These are phyloP conservation scores for Russula brevipes DNA, from an alignment of 768 basidiomycete species.

Conservation along the genomic window DNA sequence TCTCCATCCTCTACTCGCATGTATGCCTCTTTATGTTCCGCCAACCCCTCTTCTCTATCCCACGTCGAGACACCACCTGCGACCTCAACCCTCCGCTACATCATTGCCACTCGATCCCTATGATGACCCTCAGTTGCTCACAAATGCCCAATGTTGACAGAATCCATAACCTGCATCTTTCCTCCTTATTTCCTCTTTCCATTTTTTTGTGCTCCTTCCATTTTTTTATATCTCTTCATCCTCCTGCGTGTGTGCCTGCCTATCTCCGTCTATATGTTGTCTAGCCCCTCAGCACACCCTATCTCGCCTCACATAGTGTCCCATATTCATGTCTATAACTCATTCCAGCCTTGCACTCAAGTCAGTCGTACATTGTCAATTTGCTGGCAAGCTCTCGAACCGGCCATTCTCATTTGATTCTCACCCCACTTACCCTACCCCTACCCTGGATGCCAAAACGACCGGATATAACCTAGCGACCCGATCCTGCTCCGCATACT, in stretches of 20 bases:
- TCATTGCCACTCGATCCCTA: slow-evolving; percentile 16
- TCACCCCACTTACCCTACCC: neutral
- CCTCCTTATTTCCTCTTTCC: slow-evolving; percentile 1
- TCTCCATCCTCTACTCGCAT: neutral
- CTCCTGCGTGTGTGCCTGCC: neutral
- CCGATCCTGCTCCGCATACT: neutral
- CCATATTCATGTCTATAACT: slow-evolving; percentile 17
- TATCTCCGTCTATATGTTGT: slow-evolving; percentile 20
- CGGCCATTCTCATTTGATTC: neutral
- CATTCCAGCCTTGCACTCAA: slow-evolving; percentile 1
- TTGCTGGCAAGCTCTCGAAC: neutral
- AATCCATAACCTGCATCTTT: slow-evolving; percentile 18
- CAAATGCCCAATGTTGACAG: slow-evolving; percentile 11
- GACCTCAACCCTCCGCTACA: slow-evolving; percentile 9
- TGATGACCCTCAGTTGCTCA: slow-evolving; percentile 18
- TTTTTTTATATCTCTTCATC: neutral
- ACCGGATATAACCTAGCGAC: slow-evolving; percentile 6
- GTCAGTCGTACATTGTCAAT: neutral
- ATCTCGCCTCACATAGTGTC: slow-evolving; percentile 14
- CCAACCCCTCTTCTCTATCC: neutral
- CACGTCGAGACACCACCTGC: neutral
- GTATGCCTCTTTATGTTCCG: slow-evolving; percentile 12
- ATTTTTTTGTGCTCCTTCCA: neutral
- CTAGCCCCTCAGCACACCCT: slow-evolving; percentile 14
- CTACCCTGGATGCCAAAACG: neutral